Percentiles rank a stretch among this genome's conserved stretches.
Evolutionary conservation across 306 rosid genomes (phyloP).

Genomic region (Styphnolobium japonicum): DNA sequence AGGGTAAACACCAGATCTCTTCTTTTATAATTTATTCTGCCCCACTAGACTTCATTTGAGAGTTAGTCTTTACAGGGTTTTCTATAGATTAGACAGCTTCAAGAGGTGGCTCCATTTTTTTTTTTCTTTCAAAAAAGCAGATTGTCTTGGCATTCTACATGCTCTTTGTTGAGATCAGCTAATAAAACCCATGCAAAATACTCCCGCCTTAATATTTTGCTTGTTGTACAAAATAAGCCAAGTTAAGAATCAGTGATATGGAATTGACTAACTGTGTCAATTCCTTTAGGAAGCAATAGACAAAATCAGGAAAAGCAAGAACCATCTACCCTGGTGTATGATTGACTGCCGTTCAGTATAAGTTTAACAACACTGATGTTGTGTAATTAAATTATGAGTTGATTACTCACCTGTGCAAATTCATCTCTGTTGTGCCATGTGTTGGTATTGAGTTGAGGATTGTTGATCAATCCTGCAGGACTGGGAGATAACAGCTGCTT

Average conservation of each 20-base stretch:
- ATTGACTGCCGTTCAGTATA: background rate
- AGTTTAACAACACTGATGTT: background rate
- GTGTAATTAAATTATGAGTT: background rate
- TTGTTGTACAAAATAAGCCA: background rate
- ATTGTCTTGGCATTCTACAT: background rate
- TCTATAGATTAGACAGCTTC: background rate
- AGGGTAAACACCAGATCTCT: background rate
- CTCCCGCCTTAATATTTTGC: background rate
- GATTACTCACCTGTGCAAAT: constrained; percentile 4
- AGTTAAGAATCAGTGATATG: background rate
- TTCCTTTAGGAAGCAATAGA: background rate
- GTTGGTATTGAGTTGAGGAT: background rate
- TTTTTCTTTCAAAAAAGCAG: background rate
- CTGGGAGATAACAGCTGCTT: constrained; percentile 88
- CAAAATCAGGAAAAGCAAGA: background rate
- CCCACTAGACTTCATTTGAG: background rate
- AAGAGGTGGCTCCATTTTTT: background rate
- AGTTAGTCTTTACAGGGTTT: background rate
- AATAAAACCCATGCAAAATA: background rate
- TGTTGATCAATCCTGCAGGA: constrained; percentile 52
- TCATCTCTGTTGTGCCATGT: background rate
- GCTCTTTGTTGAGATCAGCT: background rate
- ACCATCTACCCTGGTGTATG: background rate
- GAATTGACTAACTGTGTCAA: background rate
- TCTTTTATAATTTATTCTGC: background rate